Percentiles rank a stretch among this genome's conserved stretches.
Conservation (phyloP, 192 early-diverging fungal genomes). For the Podila epicladia region DNA sequence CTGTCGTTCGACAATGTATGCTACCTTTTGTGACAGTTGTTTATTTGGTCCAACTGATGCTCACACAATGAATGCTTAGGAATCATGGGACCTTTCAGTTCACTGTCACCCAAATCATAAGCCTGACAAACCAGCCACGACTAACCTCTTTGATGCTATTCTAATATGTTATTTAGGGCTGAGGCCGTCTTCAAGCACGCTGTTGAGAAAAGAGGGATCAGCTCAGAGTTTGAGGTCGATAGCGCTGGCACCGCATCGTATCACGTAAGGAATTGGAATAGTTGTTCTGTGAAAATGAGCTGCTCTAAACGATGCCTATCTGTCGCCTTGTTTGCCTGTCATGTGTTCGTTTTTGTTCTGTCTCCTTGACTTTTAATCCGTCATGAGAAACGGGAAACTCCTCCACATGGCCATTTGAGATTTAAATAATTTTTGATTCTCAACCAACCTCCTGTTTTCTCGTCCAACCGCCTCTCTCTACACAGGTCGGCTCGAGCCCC, state of each 20-base stretch:
- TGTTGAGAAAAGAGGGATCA: slow-evolving; percentile 67
- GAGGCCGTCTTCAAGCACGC: slow-evolving; percentile 89
- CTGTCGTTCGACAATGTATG: slow-evolving; percentile 71
- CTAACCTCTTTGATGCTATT: too few relatives aligned
- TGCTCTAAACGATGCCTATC: neutral
- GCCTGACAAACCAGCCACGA: too few relatives aligned
- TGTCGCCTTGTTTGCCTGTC: neutral
- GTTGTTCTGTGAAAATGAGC: too few relatives aligned
- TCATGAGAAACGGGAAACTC: neutral
- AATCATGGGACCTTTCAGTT: too few relatives aligned
- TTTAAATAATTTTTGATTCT: neutral
- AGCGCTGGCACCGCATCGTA: slow-evolving; percentile 87
- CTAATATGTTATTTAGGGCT: slow-evolving; percentile 70
- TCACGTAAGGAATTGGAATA: slow-evolving; percentile 64
- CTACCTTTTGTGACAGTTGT: neutral
- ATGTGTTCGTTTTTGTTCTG: neutral
- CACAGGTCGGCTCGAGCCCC: slow-evolving; percentile 69
- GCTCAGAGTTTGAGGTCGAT: slow-evolving; percentile 76
- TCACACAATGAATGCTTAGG: too few relatives aligned
- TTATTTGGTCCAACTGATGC: neutral
- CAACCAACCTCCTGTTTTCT: neutral
- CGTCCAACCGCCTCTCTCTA: too few relatives aligned
- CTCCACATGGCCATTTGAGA: neutral
- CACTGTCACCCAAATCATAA: too few relatives aligned
- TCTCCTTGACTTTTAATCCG: neutral